Evolutionary conservation across 345 rosid species (phyloP).

Genomic region (Acer yangbiense): DNA sequence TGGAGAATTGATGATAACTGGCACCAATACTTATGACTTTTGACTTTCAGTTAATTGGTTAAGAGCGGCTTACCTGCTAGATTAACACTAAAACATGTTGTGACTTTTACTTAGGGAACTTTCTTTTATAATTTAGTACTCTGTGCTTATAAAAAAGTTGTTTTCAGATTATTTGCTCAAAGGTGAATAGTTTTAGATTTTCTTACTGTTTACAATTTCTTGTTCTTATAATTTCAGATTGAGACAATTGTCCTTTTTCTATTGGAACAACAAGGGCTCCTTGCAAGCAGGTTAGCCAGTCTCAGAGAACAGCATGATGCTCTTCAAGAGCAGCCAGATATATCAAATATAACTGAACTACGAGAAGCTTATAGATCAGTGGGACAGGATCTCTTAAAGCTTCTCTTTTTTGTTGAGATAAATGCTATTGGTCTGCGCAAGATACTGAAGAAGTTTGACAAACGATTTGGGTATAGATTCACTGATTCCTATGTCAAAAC

Average conservation of each 20-base stretch:
- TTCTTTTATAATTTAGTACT: constrained; percentile 1
- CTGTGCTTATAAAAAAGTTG: constrained; percentile 7
- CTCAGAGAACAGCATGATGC: constrained; percentile 72
- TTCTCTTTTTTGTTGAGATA: constrained; percentile 82
- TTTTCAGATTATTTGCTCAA: neutral
- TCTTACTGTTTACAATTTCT: constrained; percentile 3
- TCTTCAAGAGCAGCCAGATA: constrained; percentile 66
- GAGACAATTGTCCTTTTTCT: constrained; percentile 93
- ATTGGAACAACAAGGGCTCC: constrained; percentile 94
- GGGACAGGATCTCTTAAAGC: constrained; percentile 79
- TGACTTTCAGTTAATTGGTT: neutral
- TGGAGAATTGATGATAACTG: neutral
- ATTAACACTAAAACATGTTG: neutral
- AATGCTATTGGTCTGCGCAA: constrained; percentile 93
- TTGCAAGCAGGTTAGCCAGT: constrained; percentile 65
- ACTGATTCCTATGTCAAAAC: constrained; percentile 90
- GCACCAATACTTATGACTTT: neutral
- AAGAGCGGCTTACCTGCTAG: neutral
- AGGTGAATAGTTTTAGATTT: neutral
- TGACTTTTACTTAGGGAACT: neutral
- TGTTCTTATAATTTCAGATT: constrained; percentile 54
- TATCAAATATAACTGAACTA: constrained; percentile 58
- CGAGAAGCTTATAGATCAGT: constrained; percentile 80
- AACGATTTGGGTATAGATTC: constrained; percentile 93
- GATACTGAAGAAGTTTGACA: constrained; percentile 95